Evolutionary conservation across 768 basidiomycete species (phyloP).

Genomic region (Mycena galopus): DNA sequence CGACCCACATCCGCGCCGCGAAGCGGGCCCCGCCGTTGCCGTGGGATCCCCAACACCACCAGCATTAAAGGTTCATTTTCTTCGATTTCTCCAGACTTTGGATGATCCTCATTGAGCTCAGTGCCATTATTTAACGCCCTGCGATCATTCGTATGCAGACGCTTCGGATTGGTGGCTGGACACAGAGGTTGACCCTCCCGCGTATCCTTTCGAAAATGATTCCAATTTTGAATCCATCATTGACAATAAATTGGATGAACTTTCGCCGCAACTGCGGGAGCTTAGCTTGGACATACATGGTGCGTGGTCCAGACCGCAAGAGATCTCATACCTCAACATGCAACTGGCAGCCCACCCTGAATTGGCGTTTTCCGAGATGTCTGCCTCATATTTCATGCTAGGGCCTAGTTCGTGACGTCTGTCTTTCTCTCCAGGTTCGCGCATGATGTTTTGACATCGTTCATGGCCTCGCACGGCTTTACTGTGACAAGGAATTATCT

Average conservation of each 20-base stretch:
- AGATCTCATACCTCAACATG: slow-evolving; percentile 26
- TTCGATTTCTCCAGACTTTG: neutral
- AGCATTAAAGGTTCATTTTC: slow-evolving; percentile 2
- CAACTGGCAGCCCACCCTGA: slow-evolving; percentile 70
- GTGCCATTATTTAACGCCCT: slow-evolving; percentile 28
- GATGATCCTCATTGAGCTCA: neutral
- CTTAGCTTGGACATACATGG: slow-evolving; percentile 82
- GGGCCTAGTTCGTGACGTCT: slow-evolving; percentile 16
- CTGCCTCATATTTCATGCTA: slow-evolving; percentile 36
- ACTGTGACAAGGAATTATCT: slow-evolving; percentile 78
- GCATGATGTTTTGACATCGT: slow-evolving; percentile 75
- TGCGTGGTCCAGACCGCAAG: slow-evolving; percentile 46
- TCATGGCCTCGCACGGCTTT: slow-evolving; percentile 79
- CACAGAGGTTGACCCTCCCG: slow-evolving; percentile 53
- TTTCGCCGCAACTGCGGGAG: slow-evolving; percentile 66
- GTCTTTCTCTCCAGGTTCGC: slow-evolving; percentile 67
- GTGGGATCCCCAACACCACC: slow-evolving; percentile 15
- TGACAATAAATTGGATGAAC: slow-evolving; percentile 63
- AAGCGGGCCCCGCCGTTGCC: neutral
- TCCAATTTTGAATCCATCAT: slow-evolving; percentile 65
- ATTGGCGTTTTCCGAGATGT: slow-evolving; percentile 75
- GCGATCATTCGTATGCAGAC: slow-evolving; percentile 28
- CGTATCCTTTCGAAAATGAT: slow-evolving; percentile 49
- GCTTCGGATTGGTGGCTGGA: slow-evolving; percentile 25
- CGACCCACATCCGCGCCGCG: slow-evolving; percentile 10